Percentiles rank a stretch among this genome's conserved stretches.
phyloP scores from a whole-genome alignment of 768 basidiomycete genomes.

The Russula olivacea region DNA sequence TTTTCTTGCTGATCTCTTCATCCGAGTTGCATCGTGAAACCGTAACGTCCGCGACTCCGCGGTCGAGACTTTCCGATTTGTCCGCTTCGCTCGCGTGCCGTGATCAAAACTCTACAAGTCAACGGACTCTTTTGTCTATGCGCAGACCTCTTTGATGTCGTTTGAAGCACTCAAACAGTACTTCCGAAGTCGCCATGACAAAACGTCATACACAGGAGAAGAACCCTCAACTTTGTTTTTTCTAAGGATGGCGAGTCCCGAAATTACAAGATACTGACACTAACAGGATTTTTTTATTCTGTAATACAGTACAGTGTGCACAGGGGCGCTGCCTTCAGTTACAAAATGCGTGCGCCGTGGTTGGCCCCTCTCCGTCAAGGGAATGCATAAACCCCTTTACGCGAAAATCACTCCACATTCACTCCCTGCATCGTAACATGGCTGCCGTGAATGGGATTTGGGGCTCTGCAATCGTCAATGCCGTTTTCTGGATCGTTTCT shows the following conservation, averaged over 20 bases:
- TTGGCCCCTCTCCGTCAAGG: neutral
- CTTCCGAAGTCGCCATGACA: neutral
- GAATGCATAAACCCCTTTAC: neutral
- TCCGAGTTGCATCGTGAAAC: neutral
- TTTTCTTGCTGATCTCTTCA: neutral
- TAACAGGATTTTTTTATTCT: neutral
- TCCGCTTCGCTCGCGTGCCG: neutral
- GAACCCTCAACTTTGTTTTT: neutral
- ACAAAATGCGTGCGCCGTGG: neutral
- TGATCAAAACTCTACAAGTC: neutral
- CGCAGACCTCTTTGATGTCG: neutral
- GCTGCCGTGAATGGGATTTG: neutral
- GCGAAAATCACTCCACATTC: neutral
- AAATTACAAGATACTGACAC: neutral
- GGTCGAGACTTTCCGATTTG: neutral
- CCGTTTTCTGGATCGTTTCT: neutral
- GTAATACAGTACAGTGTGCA: neutral
- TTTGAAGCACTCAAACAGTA: neutral
- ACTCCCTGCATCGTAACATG: neutral
- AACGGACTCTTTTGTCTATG: neutral
- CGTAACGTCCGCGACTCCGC: slow-evolving; percentile 9
- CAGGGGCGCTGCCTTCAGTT: neutral
- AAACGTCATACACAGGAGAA: neutral
- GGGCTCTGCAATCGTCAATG: neutral
- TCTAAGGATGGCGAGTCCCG: neutral